These are phyloP conservation scores for Phytophthora rubi DNA, from an alignment of 352 stramenopile genomes.

Conservation along the genomic window DNA sequence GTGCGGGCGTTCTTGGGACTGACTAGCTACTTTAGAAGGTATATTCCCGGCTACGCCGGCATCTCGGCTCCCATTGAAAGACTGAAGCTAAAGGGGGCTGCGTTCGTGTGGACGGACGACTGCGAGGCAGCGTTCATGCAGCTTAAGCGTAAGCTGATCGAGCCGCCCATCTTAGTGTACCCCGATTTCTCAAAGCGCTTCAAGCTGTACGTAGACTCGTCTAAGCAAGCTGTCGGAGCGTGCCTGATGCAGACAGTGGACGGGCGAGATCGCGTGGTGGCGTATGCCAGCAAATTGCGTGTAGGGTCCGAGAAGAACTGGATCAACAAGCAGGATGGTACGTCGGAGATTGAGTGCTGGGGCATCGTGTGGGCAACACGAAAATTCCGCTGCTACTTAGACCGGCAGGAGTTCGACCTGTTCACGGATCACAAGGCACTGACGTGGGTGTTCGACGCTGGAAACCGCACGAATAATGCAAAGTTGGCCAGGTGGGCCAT, in stretches of 20 bases:
- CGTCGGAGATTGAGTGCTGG: slow-evolving; percentile 4
- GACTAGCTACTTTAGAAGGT: no score
- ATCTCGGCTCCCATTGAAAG: no score
- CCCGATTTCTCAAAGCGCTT: slow-evolving; percentile 4
- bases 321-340: not conserved
- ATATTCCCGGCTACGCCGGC: no score
- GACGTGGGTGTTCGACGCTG: no score
- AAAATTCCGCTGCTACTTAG: no score
- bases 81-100: not conserved
- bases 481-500: not conserved
- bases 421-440: no score
- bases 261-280: not conserved
- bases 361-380: not conserved
- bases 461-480: not conserved
- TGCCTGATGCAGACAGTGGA: slow-evolving; percentile 10
- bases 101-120: not conserved
- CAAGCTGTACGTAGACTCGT: slow-evolving; percentile 9
- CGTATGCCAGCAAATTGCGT: not conserved
- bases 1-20: no score
- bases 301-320: not conserved
- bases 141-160: not conserved
- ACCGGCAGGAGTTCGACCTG: no score
- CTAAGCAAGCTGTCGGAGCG: not conserved
- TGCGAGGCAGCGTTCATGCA: slow-evolving; percentile 8
- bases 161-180: slow-evolving; percentile 10